Evolutionary conservation across 2,329 filamentous ascomycete species (phyloP).

Genomic region (Rhexocercosporidium sp.): DNA sequence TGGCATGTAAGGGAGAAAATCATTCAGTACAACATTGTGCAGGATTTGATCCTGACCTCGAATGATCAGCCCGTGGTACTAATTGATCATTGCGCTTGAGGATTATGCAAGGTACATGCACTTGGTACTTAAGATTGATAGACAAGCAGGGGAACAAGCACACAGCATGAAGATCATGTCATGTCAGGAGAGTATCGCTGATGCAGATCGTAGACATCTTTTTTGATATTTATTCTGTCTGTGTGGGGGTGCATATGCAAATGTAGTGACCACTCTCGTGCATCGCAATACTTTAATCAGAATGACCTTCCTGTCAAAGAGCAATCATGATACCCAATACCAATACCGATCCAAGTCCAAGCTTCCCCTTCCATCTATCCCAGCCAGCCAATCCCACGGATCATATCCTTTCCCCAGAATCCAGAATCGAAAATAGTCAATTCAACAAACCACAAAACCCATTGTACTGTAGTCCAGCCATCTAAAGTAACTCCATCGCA

Average conservation of each 20-base stretch:
- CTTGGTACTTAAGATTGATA: neutral
- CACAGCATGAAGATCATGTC: slow-evolving; percentile 4
- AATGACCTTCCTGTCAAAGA: neutral
- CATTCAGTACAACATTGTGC: neutral
- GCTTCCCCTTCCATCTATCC: neutral
- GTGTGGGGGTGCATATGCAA: neutral
- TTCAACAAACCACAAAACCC: neutral
- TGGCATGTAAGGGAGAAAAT: neutral
- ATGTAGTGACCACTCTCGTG: slow-evolving; percentile 3
- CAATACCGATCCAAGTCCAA: neutral
- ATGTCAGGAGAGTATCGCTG: neutral
- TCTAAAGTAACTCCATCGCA: slow-evolving; percentile 21
- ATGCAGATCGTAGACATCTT: neutral
- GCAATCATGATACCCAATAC: slow-evolving; percentile 4
- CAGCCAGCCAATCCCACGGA: neutral
- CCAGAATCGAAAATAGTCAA: slow-evolving; percentile 7
- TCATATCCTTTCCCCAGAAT: neutral
- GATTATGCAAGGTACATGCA: neutral
- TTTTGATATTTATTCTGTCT: neutral
- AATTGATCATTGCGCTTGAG: neutral
- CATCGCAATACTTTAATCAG: neutral
- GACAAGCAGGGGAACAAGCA: neutral
- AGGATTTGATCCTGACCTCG: neutral
- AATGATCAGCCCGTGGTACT: neutral
- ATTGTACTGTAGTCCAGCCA: slow-evolving; percentile 8